Percentiles rank a stretch among this genome's conserved stretches.
Conservation (phyloP, 116 monocot species). For the Papilionanthe hybrid region DNA sequence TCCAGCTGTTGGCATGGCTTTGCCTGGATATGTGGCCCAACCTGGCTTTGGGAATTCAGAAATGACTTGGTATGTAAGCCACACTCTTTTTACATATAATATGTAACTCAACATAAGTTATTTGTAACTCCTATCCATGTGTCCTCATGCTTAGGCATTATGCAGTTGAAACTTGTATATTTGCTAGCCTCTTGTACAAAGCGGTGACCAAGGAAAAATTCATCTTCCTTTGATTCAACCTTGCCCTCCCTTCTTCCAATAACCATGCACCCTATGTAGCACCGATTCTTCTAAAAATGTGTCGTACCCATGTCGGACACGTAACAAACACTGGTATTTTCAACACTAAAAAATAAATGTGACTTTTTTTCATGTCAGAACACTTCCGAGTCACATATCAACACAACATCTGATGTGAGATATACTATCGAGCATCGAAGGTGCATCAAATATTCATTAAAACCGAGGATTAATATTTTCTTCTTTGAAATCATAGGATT, state of each 20-base stretch:
- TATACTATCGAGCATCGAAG: too few relatives aligned
- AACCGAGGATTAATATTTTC: too few relatives aligned
- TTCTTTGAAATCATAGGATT: too few relatives aligned
- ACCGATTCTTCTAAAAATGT: too few relatives aligned
- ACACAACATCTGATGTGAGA: too few relatives aligned
- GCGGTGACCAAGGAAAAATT: background rate
- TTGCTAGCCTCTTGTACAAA: background rate
- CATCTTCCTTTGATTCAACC: background rate
- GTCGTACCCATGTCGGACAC: too few relatives aligned
- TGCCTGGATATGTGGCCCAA: conserved; percentile 93
- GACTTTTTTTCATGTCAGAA: too few relatives aligned
- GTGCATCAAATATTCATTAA: too few relatives aligned
- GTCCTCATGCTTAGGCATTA: background rate
- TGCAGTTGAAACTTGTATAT: background rate
- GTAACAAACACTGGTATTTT: too few relatives aligned
- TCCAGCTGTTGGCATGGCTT: conserved; percentile 91
- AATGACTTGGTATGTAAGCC: conserved; percentile 78
- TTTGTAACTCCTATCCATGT: background rate
- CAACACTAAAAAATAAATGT: too few relatives aligned
- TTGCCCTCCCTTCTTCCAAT: background rate
- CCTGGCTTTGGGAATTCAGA: conserved; percentile 90
- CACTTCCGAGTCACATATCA: too few relatives aligned
- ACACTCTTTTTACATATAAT: background rate
- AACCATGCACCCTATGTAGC: background rate
- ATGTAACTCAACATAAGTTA: background rate